Evolutionary conservation across 179 eudicot species (phyloP).

Genomic region (Amaranthus tricolor): DNA sequence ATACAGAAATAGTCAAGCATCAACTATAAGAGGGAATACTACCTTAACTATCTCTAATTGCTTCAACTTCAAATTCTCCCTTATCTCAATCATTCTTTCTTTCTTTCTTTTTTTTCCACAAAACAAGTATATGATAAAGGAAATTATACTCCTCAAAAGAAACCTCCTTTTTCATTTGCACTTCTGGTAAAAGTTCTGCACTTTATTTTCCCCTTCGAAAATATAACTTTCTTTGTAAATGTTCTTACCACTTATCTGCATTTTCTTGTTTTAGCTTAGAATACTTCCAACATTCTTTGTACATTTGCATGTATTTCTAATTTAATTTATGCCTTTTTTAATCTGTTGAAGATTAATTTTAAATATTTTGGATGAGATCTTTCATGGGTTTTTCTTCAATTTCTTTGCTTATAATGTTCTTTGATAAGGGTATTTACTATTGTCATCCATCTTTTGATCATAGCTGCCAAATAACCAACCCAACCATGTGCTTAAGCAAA

Average conservation of each 20-base stretch:
- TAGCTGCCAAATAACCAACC: too few species aligned
- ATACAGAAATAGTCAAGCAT: conserved; percentile 18
- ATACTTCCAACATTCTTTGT: conserved; percentile 24
- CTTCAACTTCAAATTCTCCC: conserved; percentile 30
- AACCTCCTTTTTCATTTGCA: conserved; percentile 23
- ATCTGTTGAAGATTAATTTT: not conserved
- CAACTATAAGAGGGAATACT: not conserved
- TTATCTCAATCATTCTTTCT: conserved; percentile 15
- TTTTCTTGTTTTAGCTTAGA: conserved; percentile 10
- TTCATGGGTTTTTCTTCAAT: conserved; percentile 15
- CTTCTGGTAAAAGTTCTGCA: conserved; percentile 32
- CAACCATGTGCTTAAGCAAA: too few species aligned
- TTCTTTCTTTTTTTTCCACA: not conserved
- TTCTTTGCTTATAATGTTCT: not conserved
- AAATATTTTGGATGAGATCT: conserved; percentile 7
- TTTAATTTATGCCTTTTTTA: not conserved
- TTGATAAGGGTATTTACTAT: too few species aligned
- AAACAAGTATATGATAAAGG: conserved; percentile 8
- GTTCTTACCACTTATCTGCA: conserved; percentile 19
- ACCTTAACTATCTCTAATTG: conserved; percentile 12
- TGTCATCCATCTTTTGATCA: too few species aligned
- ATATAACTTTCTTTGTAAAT: conserved; percentile 25
- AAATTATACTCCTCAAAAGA: conserved; percentile 8
- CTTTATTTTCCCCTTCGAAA: conserved; percentile 19
- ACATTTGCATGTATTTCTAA: conserved; percentile 25